These are phyloP conservation scores for Berkeleyomyces rouxiae DNA, from an alignment of 2,329 filamentous ascomycete genomes.

Conservation along the genomic window DNA sequence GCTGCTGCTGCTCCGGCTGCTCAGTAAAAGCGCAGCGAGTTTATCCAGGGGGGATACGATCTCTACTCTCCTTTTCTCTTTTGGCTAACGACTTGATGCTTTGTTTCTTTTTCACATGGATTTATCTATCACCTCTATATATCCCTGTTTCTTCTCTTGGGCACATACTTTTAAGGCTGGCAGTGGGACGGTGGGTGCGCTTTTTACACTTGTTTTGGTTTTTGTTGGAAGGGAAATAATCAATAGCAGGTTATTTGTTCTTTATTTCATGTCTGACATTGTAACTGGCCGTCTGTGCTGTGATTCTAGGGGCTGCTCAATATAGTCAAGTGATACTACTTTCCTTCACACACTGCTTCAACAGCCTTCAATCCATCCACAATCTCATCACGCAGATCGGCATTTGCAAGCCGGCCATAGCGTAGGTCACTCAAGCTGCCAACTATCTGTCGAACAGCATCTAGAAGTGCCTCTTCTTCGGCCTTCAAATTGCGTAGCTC, in stretches of 20 bases:
- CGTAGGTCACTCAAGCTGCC: slow-evolving; percentile 66
- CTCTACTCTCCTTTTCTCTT: neutral
- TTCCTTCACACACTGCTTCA: slow-evolving; percentile 8
- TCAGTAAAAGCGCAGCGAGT: neutral
- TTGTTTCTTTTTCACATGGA: neutral
- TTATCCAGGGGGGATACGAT: neutral
- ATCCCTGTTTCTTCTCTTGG: slow-evolving; percentile 11
- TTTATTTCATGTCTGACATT: neutral
- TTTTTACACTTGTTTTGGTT: slow-evolving; percentile 12
- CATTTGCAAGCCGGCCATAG: slow-evolving; percentile 57
- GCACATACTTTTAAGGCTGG: slow-evolving; percentile 14
- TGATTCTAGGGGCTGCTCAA: neutral
- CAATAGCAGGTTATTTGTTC: slow-evolving; percentile 8
- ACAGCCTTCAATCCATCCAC: slow-evolving; percentile 48
- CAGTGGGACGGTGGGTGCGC: slow-evolving; percentile 2
- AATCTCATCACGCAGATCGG: slow-evolving; percentile 46
- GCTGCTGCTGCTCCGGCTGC: neutral
- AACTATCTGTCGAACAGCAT: slow-evolving; percentile 47
- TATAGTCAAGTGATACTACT: neutral
- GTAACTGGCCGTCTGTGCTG: neutral
- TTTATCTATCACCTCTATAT: slow-evolving; percentile 9
- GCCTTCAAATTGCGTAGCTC: slow-evolving; percentile 50
- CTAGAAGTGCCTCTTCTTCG: slow-evolving; percentile 43
- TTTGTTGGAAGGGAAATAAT: neutral
- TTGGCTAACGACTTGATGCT: neutral